Base-by-base conservation (phyloP, 345 rosid species). In the Sisymbrium irio region DNA sequence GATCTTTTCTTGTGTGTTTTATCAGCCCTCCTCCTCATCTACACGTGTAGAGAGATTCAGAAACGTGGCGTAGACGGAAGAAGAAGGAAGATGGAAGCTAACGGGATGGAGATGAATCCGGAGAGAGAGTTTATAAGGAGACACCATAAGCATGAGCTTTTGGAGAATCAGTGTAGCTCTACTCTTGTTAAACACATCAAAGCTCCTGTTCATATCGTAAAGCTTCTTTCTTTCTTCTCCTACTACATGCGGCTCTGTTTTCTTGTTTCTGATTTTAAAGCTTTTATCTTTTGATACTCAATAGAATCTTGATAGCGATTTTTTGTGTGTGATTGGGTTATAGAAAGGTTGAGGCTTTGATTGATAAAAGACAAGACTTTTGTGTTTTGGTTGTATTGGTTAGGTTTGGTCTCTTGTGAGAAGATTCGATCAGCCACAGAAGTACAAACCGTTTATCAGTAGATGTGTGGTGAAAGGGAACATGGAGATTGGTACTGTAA, bases 171-270 rank as follows among this genome's bases (percentile, higher is more conserved):
- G 97, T 88, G 96, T 74, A 82, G 82, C 73, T 89, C 97, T 46
- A 82, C 87, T 32, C 91, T 94, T 71, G 79, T 84, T 36, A 91
- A 89, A 77, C 95, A 86, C 77, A 84, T 91, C 95, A 89, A 84
- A 77, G 97, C 97, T 74, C 97, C 99, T 62, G 86, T 94, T 81
- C 96, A 84, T 74, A 96, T 88, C n/a, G 97, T 94, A 88, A 22
- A 80, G 73, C 71, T 75, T 66, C 60, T 77, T 8, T 37, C 65
- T 14, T 9, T 20, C 42, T 33, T 6, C 32, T 18, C 22, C 49
- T 22, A n/a, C n/a, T 45, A 5, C 54, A 42, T 70, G 9, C 25
- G n/a, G 37, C 58, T 63, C 54, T 49, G 6, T 6, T 32, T 62
- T 65, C 39, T 17, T 56, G 1, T 4, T 25, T 72, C 27, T 64